Percentiles rank a stretch among this genome's conserved stretches.
These are phyloP conservation scores for Botryosphaeria dothidea DNA, from an alignment of 2,329 filamentous ascomycete species.

Conservation along the genomic window DNA sequence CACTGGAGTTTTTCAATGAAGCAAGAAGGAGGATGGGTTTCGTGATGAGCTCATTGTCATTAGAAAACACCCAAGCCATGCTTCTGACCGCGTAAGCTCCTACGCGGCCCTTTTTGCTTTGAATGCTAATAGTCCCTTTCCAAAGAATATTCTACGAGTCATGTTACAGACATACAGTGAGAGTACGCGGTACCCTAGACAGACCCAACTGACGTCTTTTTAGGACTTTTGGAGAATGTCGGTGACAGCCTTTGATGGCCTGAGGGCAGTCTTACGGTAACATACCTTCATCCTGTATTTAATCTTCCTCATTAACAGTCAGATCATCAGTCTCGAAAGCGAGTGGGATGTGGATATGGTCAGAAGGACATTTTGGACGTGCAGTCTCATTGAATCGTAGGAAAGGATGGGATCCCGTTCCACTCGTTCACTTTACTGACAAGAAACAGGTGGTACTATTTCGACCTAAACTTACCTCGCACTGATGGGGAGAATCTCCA, in stretches of 20 bases:
- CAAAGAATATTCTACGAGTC: neutral
- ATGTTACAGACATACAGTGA: neutral
- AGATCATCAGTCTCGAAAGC: neutral
- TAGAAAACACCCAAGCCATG: neutral
- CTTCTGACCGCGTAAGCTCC: neutral
- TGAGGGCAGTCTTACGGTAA: neutral
- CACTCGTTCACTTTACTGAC: neutral
- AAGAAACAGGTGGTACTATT: constrained; percentile 50
- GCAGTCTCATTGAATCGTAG: constrained; percentile 57
- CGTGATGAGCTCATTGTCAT: neutral
- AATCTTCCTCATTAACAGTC: neutral
- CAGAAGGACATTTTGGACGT: constrained; percentile 53
- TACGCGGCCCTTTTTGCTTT: neutral
- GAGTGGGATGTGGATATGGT: constrained; percentile 4
- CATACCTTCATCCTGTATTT: neutral
- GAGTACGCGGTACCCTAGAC: neutral
- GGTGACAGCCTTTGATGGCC: neutral
- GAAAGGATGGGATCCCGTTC: neutral
- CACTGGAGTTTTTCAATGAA: constrained; percentile 1
- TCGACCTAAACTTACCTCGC: constrained; percentile 59
- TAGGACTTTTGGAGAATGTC: constrained; percentile 1
- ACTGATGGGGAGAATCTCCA: constrained; percentile 57
- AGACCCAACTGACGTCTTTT: neutral
- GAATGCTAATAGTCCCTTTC: neutral
- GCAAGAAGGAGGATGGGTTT: constrained; percentile 1